Percentiles rank a stretch among this genome's conserved stretches.
Conservation (phyloP, 805 yeast species). For the Yamadazyma phyllophila region DNA sequence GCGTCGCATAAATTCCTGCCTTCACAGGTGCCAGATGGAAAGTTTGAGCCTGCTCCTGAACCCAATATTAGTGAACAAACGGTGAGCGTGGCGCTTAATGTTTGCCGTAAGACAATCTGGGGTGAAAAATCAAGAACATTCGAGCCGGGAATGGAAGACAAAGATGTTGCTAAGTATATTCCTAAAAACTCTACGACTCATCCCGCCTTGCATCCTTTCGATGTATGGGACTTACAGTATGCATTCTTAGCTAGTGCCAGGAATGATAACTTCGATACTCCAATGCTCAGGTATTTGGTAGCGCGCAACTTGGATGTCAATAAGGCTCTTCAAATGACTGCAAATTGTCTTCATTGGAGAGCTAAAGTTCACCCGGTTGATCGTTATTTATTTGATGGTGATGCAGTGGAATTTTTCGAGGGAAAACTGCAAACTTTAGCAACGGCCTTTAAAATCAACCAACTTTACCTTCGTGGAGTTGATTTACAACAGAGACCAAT, state of each 20-base stretch:
- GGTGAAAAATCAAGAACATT: constrained; percentile 2
- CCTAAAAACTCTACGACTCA: background rate
- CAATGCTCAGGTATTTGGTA: constrained; percentile 67
- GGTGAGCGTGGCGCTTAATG: constrained; percentile 1
- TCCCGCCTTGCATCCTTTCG: background rate
- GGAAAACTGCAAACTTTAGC: constrained; percentile 41
- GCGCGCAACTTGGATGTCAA: constrained; percentile 83
- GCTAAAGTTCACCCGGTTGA: constrained; percentile 57
- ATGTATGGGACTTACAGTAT: constrained; percentile 6
- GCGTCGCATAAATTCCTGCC: background rate
- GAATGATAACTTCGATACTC: constrained; percentile 77
- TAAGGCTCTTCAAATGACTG: constrained; percentile 64
- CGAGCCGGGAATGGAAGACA: constrained; percentile 4
- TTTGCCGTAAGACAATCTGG: constrained; percentile 1
- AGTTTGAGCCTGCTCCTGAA: background rate
- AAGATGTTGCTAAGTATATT: background rate
- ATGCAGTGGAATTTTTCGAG: constrained; percentile 48
- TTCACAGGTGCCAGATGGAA: constrained; percentile 1
- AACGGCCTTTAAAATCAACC: constrained; percentile 56
- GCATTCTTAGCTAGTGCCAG: constrained; percentile 28
- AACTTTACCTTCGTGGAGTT: constrained; percentile 67
- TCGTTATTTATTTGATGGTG: constrained; percentile 62
- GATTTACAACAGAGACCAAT: constrained; percentile 75
- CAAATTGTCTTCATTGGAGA: constrained; percentile 73
- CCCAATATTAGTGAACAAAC: constrained; percentile 6